Conservation (phyloP, 331 rosid genomes). For the Stylosanthes scabra region DNA sequence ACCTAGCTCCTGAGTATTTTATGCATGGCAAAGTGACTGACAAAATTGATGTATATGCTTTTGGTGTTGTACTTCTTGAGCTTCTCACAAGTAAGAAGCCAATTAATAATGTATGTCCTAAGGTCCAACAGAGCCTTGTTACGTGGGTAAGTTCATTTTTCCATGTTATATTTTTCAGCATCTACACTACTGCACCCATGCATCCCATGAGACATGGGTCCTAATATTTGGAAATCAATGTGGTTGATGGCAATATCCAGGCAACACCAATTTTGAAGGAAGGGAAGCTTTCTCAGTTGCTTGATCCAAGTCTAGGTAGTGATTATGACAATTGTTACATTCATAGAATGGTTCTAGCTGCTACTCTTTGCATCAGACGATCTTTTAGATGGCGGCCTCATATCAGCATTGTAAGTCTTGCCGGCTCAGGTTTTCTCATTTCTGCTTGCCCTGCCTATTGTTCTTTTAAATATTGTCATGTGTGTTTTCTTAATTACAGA, state of each 20-base stretch:
- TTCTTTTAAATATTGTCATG: background rate
- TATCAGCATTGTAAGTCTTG: slow-evolving; percentile 67
- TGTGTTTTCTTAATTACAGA: slow-evolving; percentile 50
- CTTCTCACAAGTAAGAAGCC: slow-evolving; percentile 90
- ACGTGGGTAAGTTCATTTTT: slow-evolving; percentile 81
- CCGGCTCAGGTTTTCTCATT: slow-evolving; percentile 5
- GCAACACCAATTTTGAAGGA: slow-evolving; percentile 78
- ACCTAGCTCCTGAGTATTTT: slow-evolving; percentile 95
- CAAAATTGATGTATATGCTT: slow-evolving; percentile 90
- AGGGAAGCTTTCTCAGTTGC: slow-evolving; percentile 70
- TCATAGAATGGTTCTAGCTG: slow-evolving; percentile 81
- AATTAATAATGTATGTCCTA: slow-evolving; percentile 62
- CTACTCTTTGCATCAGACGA: slow-evolving; percentile 82
- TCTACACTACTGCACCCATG: background rate
- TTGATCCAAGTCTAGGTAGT: slow-evolving; percentile 72
- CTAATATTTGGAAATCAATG: slow-evolving; percentile 1
- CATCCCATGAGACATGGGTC: too few species aligned
- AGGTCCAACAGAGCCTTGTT: slow-evolving; percentile 84
- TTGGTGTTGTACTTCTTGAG: slow-evolving; percentile 98
- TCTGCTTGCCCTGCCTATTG: background rate
- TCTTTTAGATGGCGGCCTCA: slow-evolving; percentile 72
- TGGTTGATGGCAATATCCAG: slow-evolving; percentile 53
- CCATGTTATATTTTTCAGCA: slow-evolving; percentile 19
- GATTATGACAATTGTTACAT: slow-evolving; percentile 61
- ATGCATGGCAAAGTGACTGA: slow-evolving; percentile 96